These are phyloP conservation scores for Phytophthora meadii DNA, from an alignment of 352 stramenopile species.

Conservation along the genomic window DNA sequence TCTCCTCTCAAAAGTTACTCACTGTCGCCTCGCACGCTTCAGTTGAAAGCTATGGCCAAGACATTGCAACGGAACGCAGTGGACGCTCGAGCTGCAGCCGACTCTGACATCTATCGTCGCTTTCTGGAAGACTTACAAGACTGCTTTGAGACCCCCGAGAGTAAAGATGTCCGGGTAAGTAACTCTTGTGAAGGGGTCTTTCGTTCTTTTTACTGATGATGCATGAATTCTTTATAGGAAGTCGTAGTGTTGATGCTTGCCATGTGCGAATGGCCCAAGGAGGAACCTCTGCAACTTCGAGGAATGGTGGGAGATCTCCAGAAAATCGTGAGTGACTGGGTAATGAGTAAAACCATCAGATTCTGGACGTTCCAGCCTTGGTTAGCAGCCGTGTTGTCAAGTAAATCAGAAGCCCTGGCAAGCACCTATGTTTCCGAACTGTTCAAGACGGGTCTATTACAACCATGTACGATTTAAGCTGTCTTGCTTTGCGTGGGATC, in stretches of 20 bases:
- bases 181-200: not conserved
- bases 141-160: slow-evolving; percentile 29
- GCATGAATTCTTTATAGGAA: slow-evolving; percentile 32
- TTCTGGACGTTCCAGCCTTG: slow-evolving; percentile 45
- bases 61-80: slow-evolving; percentile 52
- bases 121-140: slow-evolving; percentile 37
- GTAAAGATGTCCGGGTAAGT: slow-evolving; percentile 38
- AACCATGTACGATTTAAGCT: slow-evolving; percentile 38
- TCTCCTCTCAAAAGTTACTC: slow-evolving; percentile 46
- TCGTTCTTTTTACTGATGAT: not conserved
- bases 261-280: slow-evolving; percentile 42
- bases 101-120: slow-evolving; percentile 28
- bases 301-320: slow-evolving; percentile 37
- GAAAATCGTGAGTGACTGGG: slow-evolving; percentile 36
- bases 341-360: slow-evolving; percentile 27
- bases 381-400: slow-evolving; percentile 36
- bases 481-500: not conserved
- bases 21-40: slow-evolving; percentile 45
- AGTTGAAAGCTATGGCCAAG: slow-evolving; percentile 43
- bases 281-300: slow-evolving; percentile 32
- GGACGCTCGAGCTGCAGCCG: slow-evolving; percentile 33
- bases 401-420: slow-evolving; percentile 28
- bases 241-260: slow-evolving; percentile 44
- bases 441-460: slow-evolving; percentile 43
- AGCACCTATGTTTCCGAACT: slow-evolving; percentile 38